Conservation (phyloP, 768 basidiomycete genomes). For the Punctularia strigosozonata region DNA sequence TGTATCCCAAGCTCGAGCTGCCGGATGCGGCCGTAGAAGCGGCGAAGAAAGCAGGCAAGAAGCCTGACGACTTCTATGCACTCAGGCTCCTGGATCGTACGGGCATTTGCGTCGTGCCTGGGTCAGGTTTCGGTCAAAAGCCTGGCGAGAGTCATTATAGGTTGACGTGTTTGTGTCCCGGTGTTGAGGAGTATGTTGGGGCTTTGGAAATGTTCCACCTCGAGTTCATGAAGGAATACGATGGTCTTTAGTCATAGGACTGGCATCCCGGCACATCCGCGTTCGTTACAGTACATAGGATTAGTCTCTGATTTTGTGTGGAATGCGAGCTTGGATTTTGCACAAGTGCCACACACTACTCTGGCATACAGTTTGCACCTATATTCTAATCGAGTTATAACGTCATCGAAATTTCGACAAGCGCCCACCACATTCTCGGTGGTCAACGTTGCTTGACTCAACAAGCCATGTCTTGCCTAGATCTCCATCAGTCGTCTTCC, state of each 20-base stretch:
- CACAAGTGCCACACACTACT: too few relatives aligned
- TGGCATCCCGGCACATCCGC: too few relatives aligned
- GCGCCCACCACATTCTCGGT: neutral
- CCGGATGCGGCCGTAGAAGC: slow-evolving; percentile 62
- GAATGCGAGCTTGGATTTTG: too few relatives aligned
- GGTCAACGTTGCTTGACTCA: neutral
- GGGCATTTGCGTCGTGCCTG: slow-evolving; percentile 90
- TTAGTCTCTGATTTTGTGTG: too few relatives aligned
- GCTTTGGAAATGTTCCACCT: slow-evolving; percentile 71
- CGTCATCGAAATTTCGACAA: neutral
- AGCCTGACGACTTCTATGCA: slow-evolving; percentile 85
- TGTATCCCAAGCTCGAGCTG: slow-evolving; percentile 77
- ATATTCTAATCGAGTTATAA: too few relatives aligned
- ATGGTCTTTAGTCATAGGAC: slow-evolving; percentile 6
- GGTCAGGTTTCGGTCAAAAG: slow-evolving; percentile 90
- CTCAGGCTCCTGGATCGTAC: slow-evolving; percentile 76
- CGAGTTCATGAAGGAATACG: slow-evolving; percentile 44
- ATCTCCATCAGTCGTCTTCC: neutral
- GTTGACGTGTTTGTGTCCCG: slow-evolving; percentile 89
- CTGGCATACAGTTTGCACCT: too few relatives aligned
- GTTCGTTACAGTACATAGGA: too few relatives aligned
- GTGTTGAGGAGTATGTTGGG: slow-evolving; percentile 84
- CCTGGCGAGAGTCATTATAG: slow-evolving; percentile 86
- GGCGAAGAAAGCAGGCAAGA: slow-evolving; percentile 60
- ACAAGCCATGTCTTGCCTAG: neutral